Evolutionary conservation across 78 protist genomes (phyloP).

Genomic region (Pigoraptor vietnamica): DNA sequence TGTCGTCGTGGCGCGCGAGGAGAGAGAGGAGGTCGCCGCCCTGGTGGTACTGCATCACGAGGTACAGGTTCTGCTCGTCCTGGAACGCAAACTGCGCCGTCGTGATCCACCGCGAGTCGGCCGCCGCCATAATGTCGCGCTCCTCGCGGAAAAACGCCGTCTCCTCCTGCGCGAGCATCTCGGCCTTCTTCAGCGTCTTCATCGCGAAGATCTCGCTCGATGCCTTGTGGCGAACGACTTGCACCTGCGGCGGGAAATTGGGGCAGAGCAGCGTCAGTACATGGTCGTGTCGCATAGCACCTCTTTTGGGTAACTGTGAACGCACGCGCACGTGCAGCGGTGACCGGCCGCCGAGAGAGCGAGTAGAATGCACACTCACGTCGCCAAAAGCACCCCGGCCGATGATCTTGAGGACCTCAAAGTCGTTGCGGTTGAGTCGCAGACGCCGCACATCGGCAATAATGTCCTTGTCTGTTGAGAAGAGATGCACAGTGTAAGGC

Average conservation of each 20-base stretch:
- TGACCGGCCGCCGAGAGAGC: no score
- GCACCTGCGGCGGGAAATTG: constrained; percentile 7
- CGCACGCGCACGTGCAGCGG: no score
- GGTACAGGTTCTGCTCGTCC: constrained; percentile 20
- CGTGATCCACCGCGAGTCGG: constrained; percentile 51
- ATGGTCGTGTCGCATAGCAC: no score
- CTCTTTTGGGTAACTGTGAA: no score
- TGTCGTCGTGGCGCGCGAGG: neutral
- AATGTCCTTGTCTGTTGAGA: no score
- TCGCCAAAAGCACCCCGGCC: constrained; percentile 46
- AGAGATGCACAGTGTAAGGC: no score
- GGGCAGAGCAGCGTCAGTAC: no score
- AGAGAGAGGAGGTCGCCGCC: constrained; percentile 27
- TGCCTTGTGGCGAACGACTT: constrained; percentile 17
- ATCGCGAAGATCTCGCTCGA: constrained; percentile 41
- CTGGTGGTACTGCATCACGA: constrained; percentile 33
- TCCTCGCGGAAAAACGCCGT: neutral
- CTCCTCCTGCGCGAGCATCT: constrained; percentile 7
- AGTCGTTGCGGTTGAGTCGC: neutral
- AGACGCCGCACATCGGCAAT: no score
- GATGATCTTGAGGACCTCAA: neutral
- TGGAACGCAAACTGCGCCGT: constrained; percentile 69
- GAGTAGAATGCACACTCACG: constrained; percentile 32
- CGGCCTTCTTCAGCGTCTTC: constrained; percentile 38
- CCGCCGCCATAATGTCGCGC: constrained; percentile 15